phyloP scores from a whole-genome alignment of 2,329 filamentous ascomycete genomes.

The Nigrospora osmanthi region DNA sequence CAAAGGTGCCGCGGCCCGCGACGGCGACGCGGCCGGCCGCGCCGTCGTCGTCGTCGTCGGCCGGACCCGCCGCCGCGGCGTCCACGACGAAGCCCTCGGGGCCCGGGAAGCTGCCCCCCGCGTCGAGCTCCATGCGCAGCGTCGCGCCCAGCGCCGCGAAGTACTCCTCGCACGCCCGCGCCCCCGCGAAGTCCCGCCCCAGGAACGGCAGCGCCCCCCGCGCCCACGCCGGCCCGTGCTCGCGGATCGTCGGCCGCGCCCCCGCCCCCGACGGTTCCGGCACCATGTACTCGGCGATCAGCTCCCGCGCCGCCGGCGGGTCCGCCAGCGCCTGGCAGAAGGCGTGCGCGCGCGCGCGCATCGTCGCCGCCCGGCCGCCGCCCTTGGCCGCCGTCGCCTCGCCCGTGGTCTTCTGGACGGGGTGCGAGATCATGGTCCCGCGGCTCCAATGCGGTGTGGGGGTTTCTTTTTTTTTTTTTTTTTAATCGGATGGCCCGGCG shows the following conservation, averaged over 20 bases:
- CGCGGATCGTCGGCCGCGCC: slow-evolving; percentile 2
- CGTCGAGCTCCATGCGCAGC: slow-evolving; percentile 4
- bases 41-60: no score
- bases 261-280: neutral
- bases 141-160: slow-evolving; percentile 3
- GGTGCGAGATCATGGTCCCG: slow-evolving; percentile 4
- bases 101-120: slow-evolving; percentile 5
- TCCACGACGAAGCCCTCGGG: slow-evolving; percentile 5
- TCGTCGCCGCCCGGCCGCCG: neutral
- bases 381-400: neutral
- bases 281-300: slow-evolving; percentile 5
- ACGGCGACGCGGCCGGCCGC: slow-evolving; percentile 2
- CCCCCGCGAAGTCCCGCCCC: slow-evolving; percentile 3
- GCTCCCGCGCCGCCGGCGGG: slow-evolving; percentile 1
- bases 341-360: slow-evolving; percentile 5
- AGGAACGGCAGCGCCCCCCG: slow-evolving; percentile 1
- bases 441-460: no score
- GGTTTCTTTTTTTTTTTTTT: neutral
- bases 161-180: slow-evolving; percentile 1
- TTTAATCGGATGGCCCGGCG: no score
- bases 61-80: no score
- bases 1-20: slow-evolving; percentile 4
- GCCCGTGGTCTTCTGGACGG: neutral
- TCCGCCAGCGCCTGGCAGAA: slow-evolving; percentile 4
- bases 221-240: slow-evolving; percentile 6